Evolutionary conservation across 352 stramenopile genomes (phyloP).

Genomic region (Globisporangium sylvaticum): DNA sequence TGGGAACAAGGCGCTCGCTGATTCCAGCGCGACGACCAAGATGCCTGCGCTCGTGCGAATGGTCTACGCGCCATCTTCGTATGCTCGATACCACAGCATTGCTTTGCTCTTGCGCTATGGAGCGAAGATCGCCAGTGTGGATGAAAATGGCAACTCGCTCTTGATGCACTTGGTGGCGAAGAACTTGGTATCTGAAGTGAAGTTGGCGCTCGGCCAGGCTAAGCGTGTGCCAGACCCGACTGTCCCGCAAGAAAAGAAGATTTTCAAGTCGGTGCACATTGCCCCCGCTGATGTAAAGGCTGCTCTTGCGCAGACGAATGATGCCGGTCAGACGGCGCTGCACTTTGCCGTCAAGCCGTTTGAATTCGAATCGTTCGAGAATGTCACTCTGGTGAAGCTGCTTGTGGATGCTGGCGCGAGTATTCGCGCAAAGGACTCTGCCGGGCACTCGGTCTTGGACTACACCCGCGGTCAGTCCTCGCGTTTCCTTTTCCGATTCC

Average conservation of each 20-base stretch:
- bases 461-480: constrained; percentile 54
- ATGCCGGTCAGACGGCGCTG: constrained; percentile 37
- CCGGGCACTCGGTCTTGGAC: constrained; percentile 40
- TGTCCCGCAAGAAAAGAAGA: constrained; percentile 22
- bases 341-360: constrained; percentile 63
- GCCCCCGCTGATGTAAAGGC: constrained; percentile 33
- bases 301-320: constrained; percentile 40
- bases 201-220: constrained; percentile 40
- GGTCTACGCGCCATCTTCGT: constrained; percentile 29
- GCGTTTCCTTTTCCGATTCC: constrained; percentile 47
- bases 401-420: constrained; percentile 40
- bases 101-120: constrained; percentile 55
- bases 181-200: constrained; percentile 46
- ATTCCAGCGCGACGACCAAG: constrained; percentile 22
- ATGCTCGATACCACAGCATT: constrained; percentile 33
- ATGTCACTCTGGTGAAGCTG: constrained; percentile 40
- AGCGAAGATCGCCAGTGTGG: constrained; percentile 39
- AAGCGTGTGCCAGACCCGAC: constrained; percentile 40
- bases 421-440: constrained; percentile 32
- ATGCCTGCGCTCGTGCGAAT: constrained; percentile 44
- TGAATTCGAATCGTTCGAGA: constrained; percentile 65
- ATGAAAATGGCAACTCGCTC: constrained; percentile 53
- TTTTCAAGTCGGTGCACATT: constrained; percentile 42
- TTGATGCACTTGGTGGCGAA: constrained; percentile 56
- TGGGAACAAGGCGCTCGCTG: constrained; percentile 27